Evolutionary conservation across 2,329 filamentous ascomycete genomes (phyloP), one percentile per base, ranked within the genome.

Genomic region (Apiospora phragmitis): DNA sequence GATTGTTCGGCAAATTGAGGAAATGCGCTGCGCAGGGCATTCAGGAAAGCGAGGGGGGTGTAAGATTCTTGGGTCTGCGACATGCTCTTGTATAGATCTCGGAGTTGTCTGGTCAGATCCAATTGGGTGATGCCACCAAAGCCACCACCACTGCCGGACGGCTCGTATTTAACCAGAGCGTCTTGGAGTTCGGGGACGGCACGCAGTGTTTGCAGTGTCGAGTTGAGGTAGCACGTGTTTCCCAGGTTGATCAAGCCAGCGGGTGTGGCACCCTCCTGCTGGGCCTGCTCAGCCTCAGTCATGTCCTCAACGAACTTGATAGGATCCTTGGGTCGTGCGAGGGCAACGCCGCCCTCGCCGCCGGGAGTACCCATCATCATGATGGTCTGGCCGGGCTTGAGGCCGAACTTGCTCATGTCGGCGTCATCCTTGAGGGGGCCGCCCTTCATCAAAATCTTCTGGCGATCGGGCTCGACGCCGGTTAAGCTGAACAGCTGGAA

Each of bases 191-290:
- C 96, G 11, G 96, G 96, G 71, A 99, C 94, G 69, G 92, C 88
- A 73, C 93, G 91, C 74, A 99, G 85, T 4, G 94, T 92, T 81
- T 99, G 97, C n/a, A 99, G 87, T 0, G 95, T 97, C 67, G 96
- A 96, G 86, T 99, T 99, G 78, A 98, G 91, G 81, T 99, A 99
- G 85, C 96, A 99, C 4, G 97, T 99, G 82, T 99, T 99, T 76
- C 97, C 96, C 72, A 98, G 85, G 79, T 99, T 99, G 80, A 93
- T 89, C 72, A 99, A 85, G 65, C 96, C 96, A 70, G 95, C 93
- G 1, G 97, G 96, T 65, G 89, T 95, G 66, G 95, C 95, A 71
- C 94, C 94, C 71, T 92, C 92, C 79, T 92, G 89, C 81, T 91
- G 91, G 29, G 96, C 95, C 68, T 91, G 90, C 81, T 98, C 95